Evolutionary conservation across 1,284 basidiomycete genomes (phyloP).

Genomic region (Apiotrichum gamsii): DNA sequence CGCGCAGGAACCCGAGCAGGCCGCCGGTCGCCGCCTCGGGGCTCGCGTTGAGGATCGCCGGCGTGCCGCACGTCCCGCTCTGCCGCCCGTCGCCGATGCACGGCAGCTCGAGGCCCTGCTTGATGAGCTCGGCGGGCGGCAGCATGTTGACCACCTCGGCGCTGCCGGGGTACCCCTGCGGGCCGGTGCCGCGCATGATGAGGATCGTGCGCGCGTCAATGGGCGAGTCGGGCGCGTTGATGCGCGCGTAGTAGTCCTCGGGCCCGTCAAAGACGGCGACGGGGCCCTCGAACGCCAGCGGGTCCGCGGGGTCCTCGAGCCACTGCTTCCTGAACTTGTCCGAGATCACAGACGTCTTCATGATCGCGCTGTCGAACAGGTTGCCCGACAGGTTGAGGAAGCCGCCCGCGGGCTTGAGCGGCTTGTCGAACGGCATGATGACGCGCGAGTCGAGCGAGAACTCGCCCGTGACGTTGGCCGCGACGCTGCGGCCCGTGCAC

Average conservation of each 20-base stretch:
- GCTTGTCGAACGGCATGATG: slow-evolving; percentile 38
- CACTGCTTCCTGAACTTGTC: slow-evolving; percentile 38
- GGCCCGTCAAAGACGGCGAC: slow-evolving; percentile 47
- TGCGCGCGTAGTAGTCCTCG: slow-evolving; percentile 44
- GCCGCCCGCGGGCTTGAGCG: slow-evolving; percentile 38
- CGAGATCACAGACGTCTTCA: slow-evolving; percentile 47
- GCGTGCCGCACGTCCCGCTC: slow-evolving; percentile 44
- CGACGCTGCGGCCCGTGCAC: slow-evolving; percentile 35
- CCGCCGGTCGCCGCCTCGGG: slow-evolving; percentile 46
- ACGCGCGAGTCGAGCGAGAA: slow-evolving; percentile 38
- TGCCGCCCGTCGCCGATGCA: slow-evolving; percentile 47
- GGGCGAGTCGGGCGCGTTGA: slow-evolving; percentile 24
- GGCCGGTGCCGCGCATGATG: slow-evolving; percentile 46
- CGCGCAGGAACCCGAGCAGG: slow-evolving; percentile 41
- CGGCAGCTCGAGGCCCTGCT: slow-evolving; percentile 45
- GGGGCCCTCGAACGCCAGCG: slow-evolving; percentile 47
- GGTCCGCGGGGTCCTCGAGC: slow-evolving; percentile 42
- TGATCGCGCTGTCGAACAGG: slow-evolving; percentile 47
- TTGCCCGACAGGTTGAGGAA: slow-evolving; percentile 45
- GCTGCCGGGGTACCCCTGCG: slow-evolving; percentile 42
- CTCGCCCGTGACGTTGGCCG: slow-evolving; percentile 37
- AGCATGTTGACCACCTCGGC: slow-evolving; percentile 48
- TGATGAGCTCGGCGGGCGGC: slow-evolving; percentile 43
- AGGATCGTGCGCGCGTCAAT: slow-evolving; percentile 38
- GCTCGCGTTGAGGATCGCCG: slow-evolving; percentile 45